Base-by-base conservation (phyloP, 306 rosid species). In the Luffa aegyptiaca region DNA sequence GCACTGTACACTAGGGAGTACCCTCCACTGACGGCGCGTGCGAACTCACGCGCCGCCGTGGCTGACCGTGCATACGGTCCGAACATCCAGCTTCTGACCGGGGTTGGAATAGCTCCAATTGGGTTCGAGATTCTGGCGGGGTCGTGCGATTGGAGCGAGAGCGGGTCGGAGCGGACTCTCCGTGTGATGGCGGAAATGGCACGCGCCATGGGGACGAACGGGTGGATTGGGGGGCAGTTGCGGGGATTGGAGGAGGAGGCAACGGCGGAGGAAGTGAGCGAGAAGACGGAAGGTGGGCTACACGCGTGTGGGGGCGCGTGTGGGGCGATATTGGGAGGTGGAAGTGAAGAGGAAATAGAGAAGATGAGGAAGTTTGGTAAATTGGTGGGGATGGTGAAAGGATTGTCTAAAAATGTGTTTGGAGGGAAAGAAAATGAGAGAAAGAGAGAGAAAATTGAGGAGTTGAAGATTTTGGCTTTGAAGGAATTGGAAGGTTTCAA, bases 321-420 rank as follows among this genome's bases (percentile, higher is more conserved):
- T 79, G 97, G 97, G 56, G 93, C 89, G 5, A 84, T 91, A 33
- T 39, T 90, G 72, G 96, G 96, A 33, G 92, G 95, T 41, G 98
- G 88, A 6, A 83, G 75, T 76, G 95, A 88, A 70, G 92, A 80
- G 42, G 90, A 90, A 64, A 86, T 84, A 46, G 90, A 83, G 62
- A 82, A 12, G 36, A 41, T 88, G 73, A 86, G 90, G 42, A 87
- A 42, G 9, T 87, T 36, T 82, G 96, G 96, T 2, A 73, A 79
- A 16, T 81, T 86, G 57, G 89, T 85, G 46, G 95, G 95, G 6
- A 78, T 85, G 68, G 52, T 83, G 5, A 76, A 77, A 77, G 90
- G 89, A 44, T 72, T 86, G 80, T 26, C 59, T 14, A 9, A 69
- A 9, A 59, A 51, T 35, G 49, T 59, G 46, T 68, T 21, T 26